Evolutionary conservation across 179 eudicot genomes (phyloP).

Genomic region (Corrigiola litoralis): DNA sequence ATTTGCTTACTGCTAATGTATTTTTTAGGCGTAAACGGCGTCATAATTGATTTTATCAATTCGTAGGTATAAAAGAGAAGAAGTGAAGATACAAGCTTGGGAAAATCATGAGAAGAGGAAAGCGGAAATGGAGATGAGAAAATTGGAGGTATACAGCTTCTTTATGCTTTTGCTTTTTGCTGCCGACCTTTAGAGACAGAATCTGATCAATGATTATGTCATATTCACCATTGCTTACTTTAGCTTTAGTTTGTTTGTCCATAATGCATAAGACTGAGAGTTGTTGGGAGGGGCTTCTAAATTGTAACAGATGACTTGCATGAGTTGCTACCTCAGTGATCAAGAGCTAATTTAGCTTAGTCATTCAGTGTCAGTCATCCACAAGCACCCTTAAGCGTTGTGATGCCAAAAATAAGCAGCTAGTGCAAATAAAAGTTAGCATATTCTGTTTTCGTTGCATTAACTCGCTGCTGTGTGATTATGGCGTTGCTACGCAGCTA

Average conservation of each 20-base stretch:
- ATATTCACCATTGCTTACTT: not conserved
- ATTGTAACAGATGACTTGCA: not conserved
- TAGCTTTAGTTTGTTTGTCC: not conserved
- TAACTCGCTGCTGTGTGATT: not conserved
- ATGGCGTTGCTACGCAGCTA: too few relatives aligned
- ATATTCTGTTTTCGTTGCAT: not conserved
- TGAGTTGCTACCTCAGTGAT: not conserved
- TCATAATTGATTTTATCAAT: conserved; percentile 1
- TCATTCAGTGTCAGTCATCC: not conserved
- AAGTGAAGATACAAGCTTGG: conserved; percentile 96
- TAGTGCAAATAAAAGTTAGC: not conserved
- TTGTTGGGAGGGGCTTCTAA: not conserved
- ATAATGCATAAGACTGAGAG: not conserved
- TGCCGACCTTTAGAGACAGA: not conserved
- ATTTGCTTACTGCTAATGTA: not conserved
- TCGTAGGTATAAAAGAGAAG: conserved; percentile 81
- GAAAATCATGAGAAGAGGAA: conserved; percentile 95
- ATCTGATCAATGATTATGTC: not conserved
- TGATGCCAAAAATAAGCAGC: not conserved
- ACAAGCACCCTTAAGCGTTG: not conserved
- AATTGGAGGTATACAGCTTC: conserved; percentile 58
- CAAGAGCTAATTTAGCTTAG: not conserved
- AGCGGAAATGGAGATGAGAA: conserved; percentile 97
- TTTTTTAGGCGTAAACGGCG: not conserved
- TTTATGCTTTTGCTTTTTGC: not conserved